Percentiles rank a stretch among this genome's conserved stretches.
phyloP scores from a whole-genome alignment of 2,329 filamentous ascomycete species.

The Colletotrichum sublineola region DNA sequence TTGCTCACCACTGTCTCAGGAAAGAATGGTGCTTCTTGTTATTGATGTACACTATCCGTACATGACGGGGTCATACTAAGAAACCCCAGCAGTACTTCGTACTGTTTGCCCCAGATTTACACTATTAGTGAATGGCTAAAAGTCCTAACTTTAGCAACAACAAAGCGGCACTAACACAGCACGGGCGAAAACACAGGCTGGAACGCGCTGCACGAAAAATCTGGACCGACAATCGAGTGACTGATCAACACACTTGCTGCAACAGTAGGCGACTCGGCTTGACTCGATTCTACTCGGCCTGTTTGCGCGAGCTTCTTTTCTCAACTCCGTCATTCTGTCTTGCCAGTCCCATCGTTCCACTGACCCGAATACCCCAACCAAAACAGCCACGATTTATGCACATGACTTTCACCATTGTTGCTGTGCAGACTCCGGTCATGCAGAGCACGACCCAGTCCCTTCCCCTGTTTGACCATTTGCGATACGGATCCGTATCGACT shows the following conservation, averaged over 20 bases:
- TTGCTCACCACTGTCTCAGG: slow-evolving; percentile 25
- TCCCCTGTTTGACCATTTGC: slow-evolving; percentile 18
- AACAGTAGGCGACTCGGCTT: background rate
- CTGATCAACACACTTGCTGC: slow-evolving; percentile 17
- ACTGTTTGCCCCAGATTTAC: slow-evolving; percentile 18
- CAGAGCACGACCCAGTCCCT: background rate
- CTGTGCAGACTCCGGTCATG: slow-evolving; percentile 14
- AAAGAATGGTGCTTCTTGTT: slow-evolving; percentile 7
- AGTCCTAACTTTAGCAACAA: slow-evolving; percentile 42
- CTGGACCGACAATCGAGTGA: slow-evolving; percentile 26
- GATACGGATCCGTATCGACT: slow-evolving; percentile 2
- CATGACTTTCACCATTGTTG: slow-evolving; percentile 6
- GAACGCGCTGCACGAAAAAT: slow-evolving; percentile 34
- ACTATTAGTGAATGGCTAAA: slow-evolving; percentile 13
- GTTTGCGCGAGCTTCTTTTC: background rate
- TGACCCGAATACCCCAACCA: background rate
- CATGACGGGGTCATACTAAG: slow-evolving; percentile 12
- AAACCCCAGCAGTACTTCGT: background rate
- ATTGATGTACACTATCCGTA: background rate
- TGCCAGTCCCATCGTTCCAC: background rate
- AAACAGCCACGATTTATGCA: slow-evolving; percentile 24
- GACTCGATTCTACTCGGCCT: too few relatives aligned
- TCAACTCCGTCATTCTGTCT: background rate
- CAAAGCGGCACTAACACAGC: slow-evolving; percentile 26
- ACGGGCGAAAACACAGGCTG: slow-evolving; percentile 25